Evolutionary conservation across 169 alveolate genomes (phyloP), one percentile per base, ranked within the genome.

Genomic region (Plasmodium yoelii): DNA sequence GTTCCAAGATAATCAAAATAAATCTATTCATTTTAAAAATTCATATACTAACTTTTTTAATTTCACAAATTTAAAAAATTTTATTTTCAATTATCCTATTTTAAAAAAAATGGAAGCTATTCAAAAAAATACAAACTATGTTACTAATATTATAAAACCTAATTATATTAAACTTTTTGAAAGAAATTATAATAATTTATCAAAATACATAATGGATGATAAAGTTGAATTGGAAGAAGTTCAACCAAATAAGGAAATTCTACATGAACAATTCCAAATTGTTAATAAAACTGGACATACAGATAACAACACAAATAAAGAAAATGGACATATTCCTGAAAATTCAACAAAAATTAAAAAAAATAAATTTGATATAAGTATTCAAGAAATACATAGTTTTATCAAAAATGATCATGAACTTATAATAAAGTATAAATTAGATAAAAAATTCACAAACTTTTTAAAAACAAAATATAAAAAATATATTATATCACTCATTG

Each of bases 361-460:
- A 28, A 80, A 64, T 44, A 65, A 65, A 65, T 42, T 15, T 22
- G 72, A 80, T 26, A 55, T 80, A 49, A 80, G 46, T 47, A 80
- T 80, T 39, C 72, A 67, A 80, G 84, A 80, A 64, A 68, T 80
- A 65, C 39, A 80, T 13, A 13, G 60, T 24, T 80, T 34, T 39
- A 80, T 80, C 56, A 80, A 80, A 80, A 80, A 80, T 69, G 90
- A 80, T 46, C 47, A 80, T 55, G 71, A 65, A 34, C 90, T 80
- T 56, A 80, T 80, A 51, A 80, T 80, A 12, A 80, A 80, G 61
- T 49, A 80, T 12, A 80, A 80, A 24, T 42, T 80, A 44, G 90
- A 80, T 70, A 55, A 67, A 67, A 65, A 80, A 65, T 80, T 80
- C 22, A 60, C 68, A 65, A 42, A 65, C 6, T 80, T 80, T 49